phyloP scores from a whole-genome alignment of 129 eudicot species.

The Centella asiatica region DNA sequence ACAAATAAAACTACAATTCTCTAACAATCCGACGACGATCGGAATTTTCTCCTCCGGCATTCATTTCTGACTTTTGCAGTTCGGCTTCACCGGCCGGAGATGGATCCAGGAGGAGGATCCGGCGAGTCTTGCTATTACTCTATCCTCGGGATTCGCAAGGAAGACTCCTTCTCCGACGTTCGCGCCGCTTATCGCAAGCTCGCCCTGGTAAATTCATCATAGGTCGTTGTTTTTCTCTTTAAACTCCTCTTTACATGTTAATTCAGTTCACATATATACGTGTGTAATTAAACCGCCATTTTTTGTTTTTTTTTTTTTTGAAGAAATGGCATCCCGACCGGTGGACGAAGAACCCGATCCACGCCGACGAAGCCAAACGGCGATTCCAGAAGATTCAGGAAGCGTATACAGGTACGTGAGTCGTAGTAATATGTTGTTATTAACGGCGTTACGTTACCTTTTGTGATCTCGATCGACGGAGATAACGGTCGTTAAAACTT shows the following conservation, averaged over 20 bases:
- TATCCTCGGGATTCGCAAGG: constrained; percentile 59
- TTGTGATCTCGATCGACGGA: background rate
- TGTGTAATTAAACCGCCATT: background rate
- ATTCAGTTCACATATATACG: background rate
- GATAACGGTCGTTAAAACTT: constrained; percentile 5
- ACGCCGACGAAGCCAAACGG: constrained; percentile 65
- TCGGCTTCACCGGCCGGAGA: background rate
- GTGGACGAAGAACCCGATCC: constrained; percentile 53
- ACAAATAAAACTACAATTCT: no score
- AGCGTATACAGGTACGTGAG: constrained; percentile 66
- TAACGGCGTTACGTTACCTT: background rate
- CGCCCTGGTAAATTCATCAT: constrained; percentile 44
- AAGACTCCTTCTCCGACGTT: constrained; percentile 71
- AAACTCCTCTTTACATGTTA: background rate
- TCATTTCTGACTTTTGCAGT: no score
- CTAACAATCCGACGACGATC: no score
- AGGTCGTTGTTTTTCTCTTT: background rate
- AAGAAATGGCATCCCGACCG: constrained; percentile 97
- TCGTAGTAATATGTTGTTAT: background rate
- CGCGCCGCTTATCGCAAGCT: constrained; percentile 89
- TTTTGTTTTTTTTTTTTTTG: background rate
- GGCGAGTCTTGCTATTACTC: constrained; percentile 58
- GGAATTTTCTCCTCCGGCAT: no score
- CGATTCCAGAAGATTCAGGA: constrained; percentile 82
- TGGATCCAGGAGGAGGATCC: constrained; percentile 61